These are phyloP conservation scores for Leishmania mexicana DNA, from an alignment of 208 protist genomes.

Conservation along the genomic window DNA sequence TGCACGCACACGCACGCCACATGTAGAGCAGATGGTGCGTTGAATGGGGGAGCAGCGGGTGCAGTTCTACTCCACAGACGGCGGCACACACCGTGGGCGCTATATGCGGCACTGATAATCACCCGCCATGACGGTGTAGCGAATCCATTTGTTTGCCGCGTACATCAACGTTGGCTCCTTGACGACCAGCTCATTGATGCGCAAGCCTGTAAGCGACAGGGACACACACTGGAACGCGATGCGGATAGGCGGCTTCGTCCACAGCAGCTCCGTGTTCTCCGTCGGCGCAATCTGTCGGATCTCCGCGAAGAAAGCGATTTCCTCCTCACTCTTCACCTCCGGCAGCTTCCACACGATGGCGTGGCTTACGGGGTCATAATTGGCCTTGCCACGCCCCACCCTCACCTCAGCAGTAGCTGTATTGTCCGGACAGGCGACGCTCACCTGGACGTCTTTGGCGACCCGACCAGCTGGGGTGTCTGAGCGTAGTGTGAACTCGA, in stretches of 20 bases:
- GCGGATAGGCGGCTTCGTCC: slow-evolving; percentile 95
- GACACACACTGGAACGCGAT: slow-evolving; percentile 96
- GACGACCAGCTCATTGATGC: slow-evolving; percentile 95
- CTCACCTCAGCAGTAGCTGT: slow-evolving; percentile 88
- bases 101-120: slow-evolving; percentile 96
- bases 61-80: neutral
- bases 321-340: slow-evolving; percentile 75
- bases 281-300: slow-evolving; percentile 91
- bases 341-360: slow-evolving; percentile 94
- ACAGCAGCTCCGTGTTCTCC: slow-evolving; percentile 70
- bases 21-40: neutral
- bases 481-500: slow-evolving; percentile 82
- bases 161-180: slow-evolving; percentile 80
- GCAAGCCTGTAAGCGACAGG: slow-evolving; percentile 96
- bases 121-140: slow-evolving; percentile 98
- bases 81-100: neutral
- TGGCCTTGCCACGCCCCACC: slow-evolving; percentile 85
- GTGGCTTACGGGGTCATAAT: slow-evolving; percentile 89
- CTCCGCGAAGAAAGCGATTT: slow-evolving; percentile 89
- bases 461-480: slow-evolving; percentile 40
- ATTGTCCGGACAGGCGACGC: slow-evolving; percentile 93
- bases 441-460: slow-evolving; percentile 70
- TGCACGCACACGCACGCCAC: neutral
- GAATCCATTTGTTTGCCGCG: slow-evolving; percentile 97
- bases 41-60: neutral